A percentile compares a stretch with the other conserved stretches of the same genome.
phyloP scores from a whole-genome alignment of 345 rosid species.

The Eucalyptus marginata region DNA sequence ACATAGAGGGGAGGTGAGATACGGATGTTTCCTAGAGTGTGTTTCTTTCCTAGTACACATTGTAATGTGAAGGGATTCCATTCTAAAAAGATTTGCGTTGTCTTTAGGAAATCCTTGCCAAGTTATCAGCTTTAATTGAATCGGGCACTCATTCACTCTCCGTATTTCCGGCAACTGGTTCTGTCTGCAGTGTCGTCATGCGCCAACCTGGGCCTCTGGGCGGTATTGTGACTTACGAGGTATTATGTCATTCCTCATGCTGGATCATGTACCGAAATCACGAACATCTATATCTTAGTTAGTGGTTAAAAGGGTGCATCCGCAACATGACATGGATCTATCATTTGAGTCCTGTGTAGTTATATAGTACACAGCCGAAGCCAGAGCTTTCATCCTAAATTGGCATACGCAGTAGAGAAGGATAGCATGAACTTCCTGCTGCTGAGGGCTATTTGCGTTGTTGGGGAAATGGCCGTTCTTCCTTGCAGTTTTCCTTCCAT shows the following conservation, averaged over 20 bases:
- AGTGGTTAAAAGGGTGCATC: background rate
- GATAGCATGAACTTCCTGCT: background rate
- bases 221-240: slow-evolving; percentile 12
- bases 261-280: background rate
- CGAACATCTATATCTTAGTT: background rate
- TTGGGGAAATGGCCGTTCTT: background rate
- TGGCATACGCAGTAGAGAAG: background rate
- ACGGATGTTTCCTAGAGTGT: background rate
- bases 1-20: slow-evolving; percentile 13
- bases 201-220: background rate
- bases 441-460: background rate
- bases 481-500: background rate
- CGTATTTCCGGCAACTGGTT: slow-evolving; percentile 21
- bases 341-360: too few relatives aligned
- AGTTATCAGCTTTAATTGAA: background rate
- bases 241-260: background rate
- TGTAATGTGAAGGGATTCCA: background rate
- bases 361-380: background rate
- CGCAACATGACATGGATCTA: background rate
- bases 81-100: background rate
- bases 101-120: slow-evolving; percentile 5
- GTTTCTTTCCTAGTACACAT: background rate
- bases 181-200: slow-evolving; percentile 8
- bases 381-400: background rate
- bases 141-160: background rate